Conservation (phyloP, 1,139 yeast genomes). For the Taphrina flavorubra region DNA sequence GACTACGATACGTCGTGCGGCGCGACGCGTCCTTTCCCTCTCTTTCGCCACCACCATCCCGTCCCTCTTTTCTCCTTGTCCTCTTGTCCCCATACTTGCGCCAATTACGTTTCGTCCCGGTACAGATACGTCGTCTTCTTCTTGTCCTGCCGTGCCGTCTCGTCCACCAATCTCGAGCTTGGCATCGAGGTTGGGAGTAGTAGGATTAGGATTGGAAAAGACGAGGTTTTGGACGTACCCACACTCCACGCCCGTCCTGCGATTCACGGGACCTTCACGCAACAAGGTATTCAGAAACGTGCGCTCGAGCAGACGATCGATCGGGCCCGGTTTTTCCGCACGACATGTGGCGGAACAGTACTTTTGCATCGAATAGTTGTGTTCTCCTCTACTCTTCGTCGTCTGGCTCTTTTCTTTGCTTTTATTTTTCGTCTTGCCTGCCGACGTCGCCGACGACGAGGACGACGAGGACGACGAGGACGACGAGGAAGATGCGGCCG, state of each 20-base stretch:
- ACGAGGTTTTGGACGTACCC: conserved; percentile 14
- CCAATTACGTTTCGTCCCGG: no score
- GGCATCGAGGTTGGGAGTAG: no score
- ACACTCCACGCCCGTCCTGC: conserved; percentile 22
- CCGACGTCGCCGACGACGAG: no score
- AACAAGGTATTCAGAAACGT: conserved; percentile 5
- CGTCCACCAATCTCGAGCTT: no score
- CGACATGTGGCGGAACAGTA: conserved; percentile 33
- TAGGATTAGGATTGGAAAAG: background rate
- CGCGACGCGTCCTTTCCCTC: conserved; percentile 31
- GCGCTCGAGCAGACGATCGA: conserved; percentile 20
- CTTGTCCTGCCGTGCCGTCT: background rate
- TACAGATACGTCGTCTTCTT: no score
- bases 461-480: no score
- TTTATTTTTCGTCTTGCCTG: no score
- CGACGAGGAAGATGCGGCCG: background rate
- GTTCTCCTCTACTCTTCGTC: no score
- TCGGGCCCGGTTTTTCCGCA: conserved; percentile 17
- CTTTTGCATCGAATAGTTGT: conserved; percentile 24
- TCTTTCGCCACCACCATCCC: conserved; percentile 20
- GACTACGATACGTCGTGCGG: conserved; percentile 34
- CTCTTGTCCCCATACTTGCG: background rate
- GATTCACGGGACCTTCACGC: background rate
- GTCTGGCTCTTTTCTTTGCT: no score
- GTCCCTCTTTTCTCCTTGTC: no score